phyloP scores from a whole-genome alignment of 2,329 filamentous ascomycete species.

The Hypoxylon sp. region DNA sequence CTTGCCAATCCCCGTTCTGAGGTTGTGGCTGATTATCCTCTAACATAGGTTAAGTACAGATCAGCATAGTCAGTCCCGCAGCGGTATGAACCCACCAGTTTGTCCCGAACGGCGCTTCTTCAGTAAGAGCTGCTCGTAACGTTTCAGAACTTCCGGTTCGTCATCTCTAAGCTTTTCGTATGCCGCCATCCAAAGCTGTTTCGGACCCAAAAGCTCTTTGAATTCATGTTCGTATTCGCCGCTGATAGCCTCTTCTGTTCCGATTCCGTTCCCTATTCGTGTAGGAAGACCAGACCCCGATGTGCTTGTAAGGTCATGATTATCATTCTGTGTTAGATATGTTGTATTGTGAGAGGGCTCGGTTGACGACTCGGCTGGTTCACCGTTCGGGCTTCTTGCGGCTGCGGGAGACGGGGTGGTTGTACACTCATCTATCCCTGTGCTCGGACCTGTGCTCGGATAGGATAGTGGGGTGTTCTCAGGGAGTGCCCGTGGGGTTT shows the following conservation, averaged over 20 bases:
- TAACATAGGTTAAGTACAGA: neutral
- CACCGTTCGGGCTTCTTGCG: neutral
- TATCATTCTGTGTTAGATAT: neutral
- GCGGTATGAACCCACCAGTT: slow-evolving; percentile 1
- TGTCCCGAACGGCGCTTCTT: neutral
- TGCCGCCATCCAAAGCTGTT: slow-evolving; percentile 13
- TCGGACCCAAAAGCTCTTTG: neutral
- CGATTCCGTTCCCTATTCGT: neutral
- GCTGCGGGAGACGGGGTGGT: neutral
- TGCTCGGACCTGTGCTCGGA: too few relatives aligned
- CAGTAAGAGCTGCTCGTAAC: neutral
- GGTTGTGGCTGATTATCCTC: neutral
- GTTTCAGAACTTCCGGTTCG: neutral
- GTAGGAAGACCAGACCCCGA: neutral
- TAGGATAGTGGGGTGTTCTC: neutral
- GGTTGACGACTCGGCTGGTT: neutral
- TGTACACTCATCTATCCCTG: too few relatives aligned
- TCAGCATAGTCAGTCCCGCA: neutral
- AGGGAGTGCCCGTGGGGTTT: neutral
- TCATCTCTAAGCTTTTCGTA: slow-evolving; percentile 11
- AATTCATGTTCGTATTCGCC: neutral
- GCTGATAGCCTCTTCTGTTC: neutral
- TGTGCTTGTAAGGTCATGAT: neutral
- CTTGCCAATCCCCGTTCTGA: neutral
- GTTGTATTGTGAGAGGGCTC: neutral